Evolutionary conservation across 2,329 filamentous ascomycete genomes (phyloP).

Genomic region (Neurospora crassa): DNA sequence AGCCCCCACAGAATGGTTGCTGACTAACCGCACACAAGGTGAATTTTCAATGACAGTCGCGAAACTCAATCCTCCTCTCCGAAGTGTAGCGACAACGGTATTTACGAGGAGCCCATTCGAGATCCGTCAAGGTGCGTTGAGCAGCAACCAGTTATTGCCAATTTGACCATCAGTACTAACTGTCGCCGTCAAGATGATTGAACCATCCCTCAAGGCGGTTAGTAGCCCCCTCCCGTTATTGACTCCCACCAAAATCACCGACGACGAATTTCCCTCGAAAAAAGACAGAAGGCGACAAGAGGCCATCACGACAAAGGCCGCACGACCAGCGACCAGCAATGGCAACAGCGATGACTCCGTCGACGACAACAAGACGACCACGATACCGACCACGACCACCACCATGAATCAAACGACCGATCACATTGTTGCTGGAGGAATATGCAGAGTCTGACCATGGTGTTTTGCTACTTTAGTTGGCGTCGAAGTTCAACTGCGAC

Average conservation of each 20-base stretch:
- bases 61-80: background rate
- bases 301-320: background rate
- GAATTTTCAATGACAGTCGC: background rate
- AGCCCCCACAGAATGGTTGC: background rate
- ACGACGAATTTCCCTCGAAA: background rate
- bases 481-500: conserved; percentile 99
- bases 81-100: background rate
- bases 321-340: background rate
- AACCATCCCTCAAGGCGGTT: conserved; percentile 89
- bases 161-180: background rate
- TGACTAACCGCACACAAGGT: background rate
- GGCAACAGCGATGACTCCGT: background rate
- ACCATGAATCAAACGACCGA: background rate
- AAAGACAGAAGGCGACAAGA: background rate
- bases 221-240: background rate
- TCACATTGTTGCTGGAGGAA: background rate
- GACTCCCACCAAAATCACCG: background rate
- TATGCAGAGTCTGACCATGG: background rate
- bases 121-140: background rate
- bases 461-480: conserved; percentile 38
- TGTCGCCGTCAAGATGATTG: conserved; percentile 55
- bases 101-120: background rate
- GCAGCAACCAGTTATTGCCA: background rate
- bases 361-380: background rate
- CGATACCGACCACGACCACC: background rate